Evolutionary conservation across 2,329 filamentous ascomycete genomes (phyloP).

Genomic region (Colletotrichum musae): DNA sequence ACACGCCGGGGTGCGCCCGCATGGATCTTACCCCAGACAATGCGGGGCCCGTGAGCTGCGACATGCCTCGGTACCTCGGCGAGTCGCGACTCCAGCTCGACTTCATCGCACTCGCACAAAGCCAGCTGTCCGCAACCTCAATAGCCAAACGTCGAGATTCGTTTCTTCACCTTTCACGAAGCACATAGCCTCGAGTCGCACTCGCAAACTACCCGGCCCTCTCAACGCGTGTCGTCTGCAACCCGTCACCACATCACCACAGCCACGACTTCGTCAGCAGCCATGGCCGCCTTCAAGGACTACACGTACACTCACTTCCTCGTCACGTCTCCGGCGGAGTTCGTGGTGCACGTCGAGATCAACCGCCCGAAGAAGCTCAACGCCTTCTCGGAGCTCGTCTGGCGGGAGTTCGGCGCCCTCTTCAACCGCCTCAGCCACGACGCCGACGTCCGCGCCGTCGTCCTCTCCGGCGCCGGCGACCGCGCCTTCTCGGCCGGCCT

Average conservation of each 20-base stretch:
- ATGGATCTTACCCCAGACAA: constrained; percentile 28
- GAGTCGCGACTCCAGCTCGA: constrained; percentile 13
- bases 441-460: constrained; percentile 79
- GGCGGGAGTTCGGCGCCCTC: constrained; percentile 82
- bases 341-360: constrained; percentile 93
- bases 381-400: constrained; percentile 88
- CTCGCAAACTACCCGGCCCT: no score
- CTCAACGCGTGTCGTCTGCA: no score
- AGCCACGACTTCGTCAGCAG: background rate
- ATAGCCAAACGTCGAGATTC: background rate
- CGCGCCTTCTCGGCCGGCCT: constrained; percentile 89
- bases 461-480: constrained; percentile 86
- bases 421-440: constrained; percentile 82
- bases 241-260: no score
- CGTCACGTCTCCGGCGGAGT: constrained; percentile 78
- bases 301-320: constrained; percentile 76
- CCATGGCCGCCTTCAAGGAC: constrained; percentile 48
- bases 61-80: constrained; percentile 40
- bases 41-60: constrained; percentile 30
- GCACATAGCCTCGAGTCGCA: background rate
- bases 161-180: background rate
- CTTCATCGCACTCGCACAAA: constrained; percentile 34
- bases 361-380: constrained; percentile 91
- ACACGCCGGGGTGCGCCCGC: constrained; percentile 2
- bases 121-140: constrained; percentile 12